Evolutionary conservation across 257 asterid genomes (phyloP), one percentile per base, ranked within the genome.

Genomic region (Solanum infundibuliforme): DNA sequence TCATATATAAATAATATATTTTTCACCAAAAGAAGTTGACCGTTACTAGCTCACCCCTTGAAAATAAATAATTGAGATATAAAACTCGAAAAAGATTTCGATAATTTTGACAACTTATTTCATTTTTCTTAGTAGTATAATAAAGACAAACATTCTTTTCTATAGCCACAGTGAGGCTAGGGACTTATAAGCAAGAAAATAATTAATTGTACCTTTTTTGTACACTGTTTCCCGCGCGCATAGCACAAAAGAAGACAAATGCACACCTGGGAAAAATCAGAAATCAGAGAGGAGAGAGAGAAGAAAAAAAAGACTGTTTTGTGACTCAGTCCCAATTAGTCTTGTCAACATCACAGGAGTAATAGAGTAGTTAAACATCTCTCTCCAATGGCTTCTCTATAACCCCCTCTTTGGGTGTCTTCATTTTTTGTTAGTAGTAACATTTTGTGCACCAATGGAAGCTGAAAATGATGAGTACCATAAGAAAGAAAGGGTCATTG

Each of bases 401-500:
- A 46, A 29, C 36, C 66, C 65, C 66, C 12, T 43, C 85, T 29
- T 16, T 81, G 13, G 66, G 60, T 16, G 9, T 34, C 6, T 18
- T 9, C 4, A 0, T 5, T 8, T 3, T 46, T 81, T 16, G 14
- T 16, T 29, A 3, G 36, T 23, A 60, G 16, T 9, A 76, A 77
- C 36, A 77, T 39, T 48, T 72, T 72, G 16, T 48, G 60, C 73
- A 58, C 43, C 86, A 86, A 95, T 93, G 98, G 98, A 91, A 93
- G 88, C 91, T 12, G 90, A 88, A 86, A 92, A 73, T 87, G 93
- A 89, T 12, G 89, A 87, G n/a, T 93, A 91, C 94, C 92, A 88
- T 92, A 94, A 91, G 87, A 91, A 89, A 87, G 98, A 94, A 92
- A 94, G 83, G 87, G 76, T 88, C 12, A 95, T 88, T 75, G 75